These are phyloP conservation scores for Neospermospora avenae DNA, from an alignment of 2,329 filamentous ascomycete species.

Conservation along the genomic window DNA sequence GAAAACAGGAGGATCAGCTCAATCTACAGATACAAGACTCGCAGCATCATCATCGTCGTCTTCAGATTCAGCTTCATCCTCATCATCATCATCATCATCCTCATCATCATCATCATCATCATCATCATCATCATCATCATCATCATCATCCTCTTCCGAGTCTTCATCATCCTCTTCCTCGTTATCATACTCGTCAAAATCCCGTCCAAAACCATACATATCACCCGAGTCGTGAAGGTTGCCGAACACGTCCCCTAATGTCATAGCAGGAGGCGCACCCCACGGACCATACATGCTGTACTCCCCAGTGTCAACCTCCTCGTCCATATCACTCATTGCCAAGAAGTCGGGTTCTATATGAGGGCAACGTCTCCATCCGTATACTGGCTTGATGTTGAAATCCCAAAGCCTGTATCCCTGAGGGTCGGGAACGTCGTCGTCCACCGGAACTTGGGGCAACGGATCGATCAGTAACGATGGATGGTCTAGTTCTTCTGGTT, in stretches of 20 bases:
- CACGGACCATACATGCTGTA: not conserved
- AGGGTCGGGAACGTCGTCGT: not conserved
- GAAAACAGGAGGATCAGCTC: too few species aligned
- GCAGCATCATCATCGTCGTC: not conserved
- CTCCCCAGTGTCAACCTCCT: conserved; percentile 2
- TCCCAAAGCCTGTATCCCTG: not conserved
- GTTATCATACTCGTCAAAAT: not conserved
- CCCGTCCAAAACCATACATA: not conserved
- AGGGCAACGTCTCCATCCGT: conserved; percentile 21
- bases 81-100: not conserved
- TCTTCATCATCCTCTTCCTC: not conserved
- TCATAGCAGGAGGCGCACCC: not conserved
- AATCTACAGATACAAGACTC: conserved; percentile 3
- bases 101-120: not conserved
- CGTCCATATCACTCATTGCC: conserved; percentile 2
- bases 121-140: not conserved
- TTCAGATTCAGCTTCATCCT: too few species aligned
- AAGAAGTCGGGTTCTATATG: not conserved
- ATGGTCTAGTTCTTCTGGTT: conserved; percentile 9
- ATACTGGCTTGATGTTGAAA: conserved; percentile 11
- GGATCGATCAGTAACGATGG: not conserved
- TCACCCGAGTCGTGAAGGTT: not conserved
- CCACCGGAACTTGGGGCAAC: not conserved
- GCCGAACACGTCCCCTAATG: not conserved
- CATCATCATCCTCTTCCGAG: too few species aligned